These are phyloP conservation scores for Leucaena leucocephala DNA, from an alignment of 306 rosid species.

Conservation along the genomic window DNA sequence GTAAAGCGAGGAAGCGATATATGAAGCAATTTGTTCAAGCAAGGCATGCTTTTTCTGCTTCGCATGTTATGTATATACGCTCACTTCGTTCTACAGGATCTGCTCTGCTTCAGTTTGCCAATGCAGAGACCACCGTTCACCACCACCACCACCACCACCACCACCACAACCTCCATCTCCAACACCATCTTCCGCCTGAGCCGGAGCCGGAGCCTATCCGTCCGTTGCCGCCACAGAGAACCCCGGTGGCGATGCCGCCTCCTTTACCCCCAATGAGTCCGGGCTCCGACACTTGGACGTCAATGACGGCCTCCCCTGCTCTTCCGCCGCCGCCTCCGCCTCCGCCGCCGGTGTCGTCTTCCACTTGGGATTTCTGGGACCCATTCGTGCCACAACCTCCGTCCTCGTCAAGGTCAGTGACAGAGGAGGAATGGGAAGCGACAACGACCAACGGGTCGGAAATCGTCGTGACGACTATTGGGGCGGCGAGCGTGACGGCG, in stretches of 20 bases:
- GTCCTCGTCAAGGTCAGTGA: constrained; percentile 54
- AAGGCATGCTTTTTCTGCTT: constrained; percentile 53
- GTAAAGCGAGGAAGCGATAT: constrained; percentile 66
- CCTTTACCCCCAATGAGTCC: constrained; percentile 72
- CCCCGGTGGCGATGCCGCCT: constrained; percentile 55
- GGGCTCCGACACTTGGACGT: constrained; percentile 79
- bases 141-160: constrained; percentile 36
- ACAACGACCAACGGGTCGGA: constrained; percentile 67
- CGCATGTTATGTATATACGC: constrained; percentile 61
- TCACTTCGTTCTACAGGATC: constrained; percentile 81
- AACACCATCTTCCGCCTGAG: constrained; percentile 47
- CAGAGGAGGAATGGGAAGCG: constrained; percentile 87
- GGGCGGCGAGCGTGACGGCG: constrained; percentile 59
- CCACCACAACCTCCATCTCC: constrained; percentile 11
- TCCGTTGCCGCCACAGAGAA: constrained; percentile 55
- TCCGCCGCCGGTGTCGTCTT: constrained; percentile 55
- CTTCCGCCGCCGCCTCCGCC: constrained; percentile 53
- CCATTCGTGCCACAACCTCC: constrained; percentile 65
- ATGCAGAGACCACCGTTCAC: constrained; percentile 62
- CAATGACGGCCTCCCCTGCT: constrained; percentile 67
- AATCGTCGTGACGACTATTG: constrained; percentile 49
- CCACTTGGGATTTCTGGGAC: constrained; percentile 96
- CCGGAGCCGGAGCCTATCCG: constrained; percentile 49
- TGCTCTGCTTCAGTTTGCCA: constrained; percentile 77
- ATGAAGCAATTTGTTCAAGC: constrained; percentile 67